Percentiles rank a stretch among this genome's conserved stretches.
Evolutionary conservation across 352 stramenopile species (phyloP).

Genomic region (Pythium periplocum): DNA sequence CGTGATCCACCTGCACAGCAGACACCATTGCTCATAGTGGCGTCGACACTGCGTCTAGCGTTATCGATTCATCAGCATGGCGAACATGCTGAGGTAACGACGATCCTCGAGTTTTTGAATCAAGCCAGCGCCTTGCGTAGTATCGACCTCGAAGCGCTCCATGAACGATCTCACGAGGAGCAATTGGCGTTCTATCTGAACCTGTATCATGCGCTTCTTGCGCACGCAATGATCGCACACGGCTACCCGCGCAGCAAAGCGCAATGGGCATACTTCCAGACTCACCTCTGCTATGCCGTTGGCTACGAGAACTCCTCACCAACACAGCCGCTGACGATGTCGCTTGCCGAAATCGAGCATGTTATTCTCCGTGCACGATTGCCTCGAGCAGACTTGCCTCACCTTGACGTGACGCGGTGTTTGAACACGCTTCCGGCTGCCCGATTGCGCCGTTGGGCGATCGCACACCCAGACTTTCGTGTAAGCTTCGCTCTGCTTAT

Average conservation of each 20-base stretch:
- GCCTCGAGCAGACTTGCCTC: constrained; percentile 15
- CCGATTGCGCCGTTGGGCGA: constrained; percentile 23
- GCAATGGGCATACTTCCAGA: constrained; percentile 56
- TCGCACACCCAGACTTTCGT: constrained; percentile 74
- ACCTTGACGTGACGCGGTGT: too few relatives aligned
- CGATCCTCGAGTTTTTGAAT: constrained; percentile 66
- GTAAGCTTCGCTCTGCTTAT: constrained; percentile 64
- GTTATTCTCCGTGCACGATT: constrained; percentile 57
- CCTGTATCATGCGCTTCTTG: constrained; percentile 68
- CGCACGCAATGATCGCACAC: constrained; percentile 70
- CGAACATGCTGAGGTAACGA: constrained; percentile 33
- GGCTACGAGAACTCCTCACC: constrained; percentile 15
- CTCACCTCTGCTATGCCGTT: constrained; percentile 58
- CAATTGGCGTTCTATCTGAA: constrained; percentile 77
- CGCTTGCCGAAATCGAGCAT: constrained; percentile 76
- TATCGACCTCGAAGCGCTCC: constrained; percentile 43
- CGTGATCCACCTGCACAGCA: neutral
- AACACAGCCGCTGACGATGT: constrained; percentile 28
- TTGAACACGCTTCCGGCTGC: too few relatives aligned
- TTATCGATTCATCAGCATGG: constrained; percentile 26
- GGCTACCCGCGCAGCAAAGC: constrained; percentile 50
- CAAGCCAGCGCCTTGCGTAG: constrained; percentile 47
- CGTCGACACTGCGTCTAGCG: constrained; percentile 16
- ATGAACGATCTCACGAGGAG: constrained; percentile 50
- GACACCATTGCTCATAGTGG: constrained; percentile 25